These are phyloP conservation scores for Skeletonema menzelii DNA, from an alignment of 108 stramenopile genomes.

Conservation along the genomic window DNA sequence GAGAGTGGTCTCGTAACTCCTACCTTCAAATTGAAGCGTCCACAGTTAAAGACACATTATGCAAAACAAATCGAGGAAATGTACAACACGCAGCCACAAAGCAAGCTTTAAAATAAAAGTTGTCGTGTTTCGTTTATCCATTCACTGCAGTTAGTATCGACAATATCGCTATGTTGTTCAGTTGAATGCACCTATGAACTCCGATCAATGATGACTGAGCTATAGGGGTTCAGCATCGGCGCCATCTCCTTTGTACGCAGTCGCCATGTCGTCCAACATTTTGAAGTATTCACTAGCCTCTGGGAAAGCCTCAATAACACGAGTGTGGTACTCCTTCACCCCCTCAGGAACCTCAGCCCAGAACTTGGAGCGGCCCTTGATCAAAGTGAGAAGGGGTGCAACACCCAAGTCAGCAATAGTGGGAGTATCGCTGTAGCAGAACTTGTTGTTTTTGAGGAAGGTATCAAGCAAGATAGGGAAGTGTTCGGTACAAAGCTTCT, in stretches of 20 bases:
- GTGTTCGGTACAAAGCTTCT: slow-evolving; percentile 21
- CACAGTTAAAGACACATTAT: slow-evolving; percentile 77
- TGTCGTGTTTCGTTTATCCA: not conserved
- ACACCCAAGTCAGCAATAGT: slow-evolving; percentile 52
- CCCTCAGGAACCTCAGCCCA: slow-evolving; percentile 27
- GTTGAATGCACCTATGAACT: no score
- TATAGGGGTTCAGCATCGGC: slow-evolving; percentile 43
- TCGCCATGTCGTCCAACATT: slow-evolving; percentile 24
- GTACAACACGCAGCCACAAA: slow-evolving; percentile 70
- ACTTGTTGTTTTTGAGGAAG: slow-evolving; percentile 44
- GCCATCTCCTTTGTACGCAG: slow-evolving; percentile 28
- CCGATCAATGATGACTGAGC: no score
- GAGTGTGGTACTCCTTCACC: slow-evolving; percentile 35
- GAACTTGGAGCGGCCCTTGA: slow-evolving; percentile 41
- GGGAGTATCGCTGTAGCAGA: slow-evolving; percentile 43
- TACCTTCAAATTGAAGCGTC: slow-evolving; percentile 95
- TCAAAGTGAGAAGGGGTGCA: slow-evolving; percentile 30
- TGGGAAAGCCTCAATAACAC: slow-evolving; percentile 36
- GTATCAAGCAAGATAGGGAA: slow-evolving; percentile 30
- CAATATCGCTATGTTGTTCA: not conserved
- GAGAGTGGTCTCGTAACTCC: slow-evolving; percentile 93
- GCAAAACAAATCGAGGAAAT: slow-evolving; percentile 76
- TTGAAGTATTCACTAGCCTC: slow-evolving; percentile 27
- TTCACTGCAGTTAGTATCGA: not conserved
- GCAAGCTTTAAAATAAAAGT: slow-evolving; percentile 61